These are phyloP conservation scores for Arachnomyces sp. DNA, from an alignment of 2,329 filamentous ascomycete genomes.

Conservation along the genomic window DNA sequence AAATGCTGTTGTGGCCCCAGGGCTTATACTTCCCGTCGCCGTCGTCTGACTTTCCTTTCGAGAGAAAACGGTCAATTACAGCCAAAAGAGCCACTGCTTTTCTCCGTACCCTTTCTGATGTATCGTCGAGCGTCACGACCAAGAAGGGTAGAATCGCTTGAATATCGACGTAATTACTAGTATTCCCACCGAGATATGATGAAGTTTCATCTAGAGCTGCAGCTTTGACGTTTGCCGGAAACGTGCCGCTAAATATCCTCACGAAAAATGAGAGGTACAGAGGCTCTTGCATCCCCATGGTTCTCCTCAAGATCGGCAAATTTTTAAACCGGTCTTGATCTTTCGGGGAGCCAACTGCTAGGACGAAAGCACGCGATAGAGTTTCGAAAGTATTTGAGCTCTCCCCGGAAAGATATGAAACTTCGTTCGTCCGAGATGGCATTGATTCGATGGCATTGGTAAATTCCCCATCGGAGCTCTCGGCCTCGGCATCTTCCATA, in stretches of 20 bases:
- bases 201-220: conserved; percentile 62
- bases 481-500: conserved; percentile 38
- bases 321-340: conserved; percentile 28
- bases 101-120: conserved; percentile 66
- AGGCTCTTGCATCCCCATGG: conserved; percentile 48
- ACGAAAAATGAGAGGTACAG: conserved; percentile 71
- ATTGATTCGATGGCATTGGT: conserved; percentile 27
- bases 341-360: conserved; percentile 24
- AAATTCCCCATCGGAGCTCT: conserved; percentile 20
- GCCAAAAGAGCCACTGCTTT: conserved; percentile 63
- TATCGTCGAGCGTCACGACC: conserved; percentile 65
- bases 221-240: conserved; percentile 60
- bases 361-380: conserved; percentile 31
- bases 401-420: conserved; percentile 31
- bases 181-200: conserved; percentile 44
- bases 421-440: conserved; percentile 18
- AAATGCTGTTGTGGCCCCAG: conserved; percentile 61
- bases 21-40: conserved; percentile 21
- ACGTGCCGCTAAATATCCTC: conserved; percentile 64
- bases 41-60: conserved; percentile 37
- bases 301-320: conserved; percentile 30
- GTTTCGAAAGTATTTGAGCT: conserved; percentile 29
- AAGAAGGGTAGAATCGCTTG: conserved; percentile 80
- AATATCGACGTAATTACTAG: conserved; percentile 54
- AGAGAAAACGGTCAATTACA: conserved; percentile 47